Evolutionary conservation across 2,329 filamentous ascomycete genomes (phyloP).

Genomic region (Colletotrichum sp.): DNA sequence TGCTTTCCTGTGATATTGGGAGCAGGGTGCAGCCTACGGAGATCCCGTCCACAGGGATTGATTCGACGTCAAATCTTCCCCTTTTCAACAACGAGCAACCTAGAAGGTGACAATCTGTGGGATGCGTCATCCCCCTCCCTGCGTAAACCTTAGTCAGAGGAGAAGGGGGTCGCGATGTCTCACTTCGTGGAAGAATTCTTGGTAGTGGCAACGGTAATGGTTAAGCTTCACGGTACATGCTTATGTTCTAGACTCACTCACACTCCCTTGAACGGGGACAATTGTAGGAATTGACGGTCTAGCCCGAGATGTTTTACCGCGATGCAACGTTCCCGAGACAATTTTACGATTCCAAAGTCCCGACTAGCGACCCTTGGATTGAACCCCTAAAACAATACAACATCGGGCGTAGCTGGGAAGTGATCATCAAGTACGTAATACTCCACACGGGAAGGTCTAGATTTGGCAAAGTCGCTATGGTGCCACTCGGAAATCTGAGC

Average conservation of each 20-base stretch:
- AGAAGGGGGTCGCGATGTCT: neutral
- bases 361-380: neutral
- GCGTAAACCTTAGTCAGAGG: neutral
- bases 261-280: neutral
- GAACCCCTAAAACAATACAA: neutral
- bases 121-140: neutral
- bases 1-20: neutral
- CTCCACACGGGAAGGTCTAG: neutral
- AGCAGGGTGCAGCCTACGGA: neutral
- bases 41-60: neutral
- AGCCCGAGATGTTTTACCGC: neutral
- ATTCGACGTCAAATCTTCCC: neutral
- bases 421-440: neutral
- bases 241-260: neutral
- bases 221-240: neutral
- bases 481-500: neutral
- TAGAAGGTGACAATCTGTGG: accelerated
- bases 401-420: neutral
- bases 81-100: neutral
- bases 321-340: neutral
- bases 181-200: neutral
- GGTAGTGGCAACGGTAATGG: neutral
- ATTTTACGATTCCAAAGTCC: neutral
- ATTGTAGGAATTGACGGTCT: neutral
- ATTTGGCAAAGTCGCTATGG: neutral